A percentile compares a stretch with the other conserved stretches of the same genome.
Conservation (phyloP, 2,329 filamentous ascomycete species). For the Lasiodiplodia sp. region DNA sequence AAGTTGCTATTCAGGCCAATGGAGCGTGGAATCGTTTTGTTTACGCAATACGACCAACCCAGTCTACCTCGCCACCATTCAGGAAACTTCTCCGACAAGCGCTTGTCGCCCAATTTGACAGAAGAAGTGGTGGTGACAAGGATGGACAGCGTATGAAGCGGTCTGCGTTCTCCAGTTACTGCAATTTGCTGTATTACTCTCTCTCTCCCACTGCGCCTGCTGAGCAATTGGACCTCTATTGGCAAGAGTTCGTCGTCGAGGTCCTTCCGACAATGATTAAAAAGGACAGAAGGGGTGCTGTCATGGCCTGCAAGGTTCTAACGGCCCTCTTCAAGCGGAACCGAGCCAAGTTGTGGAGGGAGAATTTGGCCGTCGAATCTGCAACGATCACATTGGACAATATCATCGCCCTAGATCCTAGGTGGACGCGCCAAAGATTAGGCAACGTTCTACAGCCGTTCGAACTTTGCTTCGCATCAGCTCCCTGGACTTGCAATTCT, state of each 20-base stretch:
- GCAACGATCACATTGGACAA: conserved; percentile 68
- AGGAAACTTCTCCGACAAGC: conserved; percentile 70
- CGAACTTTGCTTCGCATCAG: conserved; percentile 59
- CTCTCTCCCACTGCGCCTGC: conserved; percentile 73
- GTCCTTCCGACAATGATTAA: conserved; percentile 48
- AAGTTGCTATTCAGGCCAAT: conserved; percentile 74
- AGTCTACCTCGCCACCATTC: conserved; percentile 61
- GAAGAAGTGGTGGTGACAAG: conserved; percentile 63
- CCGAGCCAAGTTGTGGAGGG: conserved; percentile 71
- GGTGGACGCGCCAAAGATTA: conserved; percentile 82
- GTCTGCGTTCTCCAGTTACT: conserved; percentile 74
- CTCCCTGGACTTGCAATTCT: conserved; percentile 52
- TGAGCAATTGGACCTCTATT: conserved; percentile 75
- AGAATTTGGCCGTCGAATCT: conserved; percentile 67
- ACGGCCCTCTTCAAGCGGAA: conserved; percentile 71
- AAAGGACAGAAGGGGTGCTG: conserved; percentile 36
- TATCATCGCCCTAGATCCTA: conserved; percentile 81
- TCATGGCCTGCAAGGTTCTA: conserved; percentile 67
- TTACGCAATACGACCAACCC: conserved; percentile 73
- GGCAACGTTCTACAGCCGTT: conserved; percentile 69
- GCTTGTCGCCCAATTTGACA: conserved; percentile 72
- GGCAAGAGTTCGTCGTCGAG: conserved; percentile 76
- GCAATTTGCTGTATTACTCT: conserved; percentile 82
- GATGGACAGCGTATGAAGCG: conserved; percentile 55
- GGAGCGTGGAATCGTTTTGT: conserved; percentile 86